Conservation (phyloP, 164 flowering plant species). For the Malania oleifera region DNA sequence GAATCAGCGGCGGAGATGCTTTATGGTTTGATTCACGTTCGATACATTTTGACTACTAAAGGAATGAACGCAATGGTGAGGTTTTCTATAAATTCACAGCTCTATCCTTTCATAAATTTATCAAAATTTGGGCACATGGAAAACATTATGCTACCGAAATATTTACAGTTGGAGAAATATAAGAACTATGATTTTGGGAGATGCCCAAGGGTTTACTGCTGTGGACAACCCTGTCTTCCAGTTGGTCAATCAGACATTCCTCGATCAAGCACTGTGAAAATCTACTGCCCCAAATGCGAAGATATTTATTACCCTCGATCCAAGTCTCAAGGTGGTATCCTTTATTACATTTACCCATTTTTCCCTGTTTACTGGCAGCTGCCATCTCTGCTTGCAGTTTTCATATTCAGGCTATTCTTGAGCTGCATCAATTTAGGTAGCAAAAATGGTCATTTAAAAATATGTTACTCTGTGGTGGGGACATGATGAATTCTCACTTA, state of each 20-base stretch:
- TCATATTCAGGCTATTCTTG: neutral
- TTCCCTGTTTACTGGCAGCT: neutral
- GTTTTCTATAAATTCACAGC: neutral
- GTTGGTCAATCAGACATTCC: slow-evolving; percentile 87
- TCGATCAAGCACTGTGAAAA: slow-evolving; percentile 77
- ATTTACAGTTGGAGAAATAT: slow-evolving; percentile 76
- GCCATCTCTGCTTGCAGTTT: neutral
- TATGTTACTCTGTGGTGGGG: too few species aligned
- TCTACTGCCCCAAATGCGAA: slow-evolving; percentile 86
- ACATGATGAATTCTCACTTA: too few species aligned
- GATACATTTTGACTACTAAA: slow-evolving; percentile 74
- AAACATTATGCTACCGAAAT: slow-evolving; percentile 10
- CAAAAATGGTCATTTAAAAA: too few species aligned
- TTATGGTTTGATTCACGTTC: slow-evolving; percentile 75
- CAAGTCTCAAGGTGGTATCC: slow-evolving; percentile 87
- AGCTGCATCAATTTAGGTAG: neutral
- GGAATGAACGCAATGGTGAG: slow-evolving; percentile 87
- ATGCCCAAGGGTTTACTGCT: slow-evolving; percentile 85
- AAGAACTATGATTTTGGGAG: slow-evolving; percentile 83
- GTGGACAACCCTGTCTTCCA: slow-evolving; percentile 90
- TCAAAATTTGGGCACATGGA: neutral
- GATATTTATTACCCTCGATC: slow-evolving; percentile 82
- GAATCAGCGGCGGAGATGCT: slow-evolving; percentile 93
- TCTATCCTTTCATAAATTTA: neutral
- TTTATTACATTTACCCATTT: slow-evolving; percentile 12